Conservation (phyloP, 139 green algal species). For the Spirogloea muscicola region DNA sequence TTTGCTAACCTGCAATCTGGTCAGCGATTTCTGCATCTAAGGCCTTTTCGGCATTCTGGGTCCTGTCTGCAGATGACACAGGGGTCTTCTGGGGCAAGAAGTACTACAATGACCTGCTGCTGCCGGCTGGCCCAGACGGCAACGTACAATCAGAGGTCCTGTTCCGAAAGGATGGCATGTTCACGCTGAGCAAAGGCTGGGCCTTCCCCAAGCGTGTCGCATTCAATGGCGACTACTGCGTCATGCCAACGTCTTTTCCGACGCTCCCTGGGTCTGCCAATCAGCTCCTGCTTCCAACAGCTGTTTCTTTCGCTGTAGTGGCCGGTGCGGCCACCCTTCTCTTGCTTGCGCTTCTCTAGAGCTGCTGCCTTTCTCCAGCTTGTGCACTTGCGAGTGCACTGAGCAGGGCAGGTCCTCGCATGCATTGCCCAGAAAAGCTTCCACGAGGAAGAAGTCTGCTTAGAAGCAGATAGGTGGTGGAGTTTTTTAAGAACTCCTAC, state of each 20-base stretch:
- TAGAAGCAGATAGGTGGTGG: no score
- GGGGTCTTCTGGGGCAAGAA: constrained; percentile 31
- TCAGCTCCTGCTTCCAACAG: not conserved
- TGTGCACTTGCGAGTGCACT: no score
- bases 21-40: no score
- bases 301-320: not conserved
- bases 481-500: no score
- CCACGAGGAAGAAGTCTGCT: no score
- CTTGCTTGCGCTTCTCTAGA: no score
- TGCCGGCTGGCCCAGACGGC: constrained; percentile 7
- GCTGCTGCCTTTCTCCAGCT: no score
- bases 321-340: not conserved
- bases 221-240: constrained; percentile 38
- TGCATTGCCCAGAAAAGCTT: no score
- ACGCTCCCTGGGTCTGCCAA: constrained; percentile 9
- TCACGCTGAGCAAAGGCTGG: constrained; percentile 23
- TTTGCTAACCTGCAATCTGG: no score
- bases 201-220: constrained; percentile 27
- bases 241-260: constrained; percentile 26
- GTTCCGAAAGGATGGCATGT: constrained; percentile 21
- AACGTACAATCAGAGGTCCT: constrained; percentile 40
- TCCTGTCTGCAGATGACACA: no score
- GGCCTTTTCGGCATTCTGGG: no score
- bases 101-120: constrained; percentile 23
- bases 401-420: no score